Conservation (phyloP, 2,329 filamentous ascomycete genomes). For the Claviceps arundinis region DNA sequence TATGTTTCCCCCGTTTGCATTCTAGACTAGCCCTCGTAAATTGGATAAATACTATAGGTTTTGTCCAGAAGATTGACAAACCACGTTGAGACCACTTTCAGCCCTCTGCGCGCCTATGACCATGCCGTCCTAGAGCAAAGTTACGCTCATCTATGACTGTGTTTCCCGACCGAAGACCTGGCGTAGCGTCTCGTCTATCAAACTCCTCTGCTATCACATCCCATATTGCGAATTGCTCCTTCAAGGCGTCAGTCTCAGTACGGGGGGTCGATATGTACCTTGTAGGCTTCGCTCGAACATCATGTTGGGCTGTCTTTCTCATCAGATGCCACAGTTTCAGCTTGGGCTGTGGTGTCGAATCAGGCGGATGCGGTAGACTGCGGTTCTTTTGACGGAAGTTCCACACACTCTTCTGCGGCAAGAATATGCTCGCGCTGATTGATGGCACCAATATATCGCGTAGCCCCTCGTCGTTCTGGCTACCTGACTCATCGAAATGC, state of each 20-base stretch:
- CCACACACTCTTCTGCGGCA: constrained; percentile 36
- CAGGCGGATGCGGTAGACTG: constrained; percentile 11
- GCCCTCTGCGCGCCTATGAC: not conserved
- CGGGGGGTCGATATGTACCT: not conserved
- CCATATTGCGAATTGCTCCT: constrained; percentile 22
- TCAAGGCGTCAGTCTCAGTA: constrained; percentile 11
- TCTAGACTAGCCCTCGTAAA: constrained; percentile 4
- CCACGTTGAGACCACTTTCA: not conserved
- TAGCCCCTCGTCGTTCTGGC: constrained; percentile 33
- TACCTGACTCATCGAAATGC: constrained; percentile 33
- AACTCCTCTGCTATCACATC: constrained; percentile 25
- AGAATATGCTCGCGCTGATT: constrained; percentile 39
- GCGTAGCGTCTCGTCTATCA: constrained; percentile 20
- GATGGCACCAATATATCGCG: constrained; percentile 38
- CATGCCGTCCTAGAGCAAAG: constrained; percentile 13
- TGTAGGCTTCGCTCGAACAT: constrained; percentile 7
- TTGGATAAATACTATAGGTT: constrained; percentile 2
- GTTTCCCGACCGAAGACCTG: constrained; percentile 22
- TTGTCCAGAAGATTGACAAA: constrained; percentile 2
- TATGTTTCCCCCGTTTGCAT: constrained; percentile 2
- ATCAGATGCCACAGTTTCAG: constrained; percentile 6
- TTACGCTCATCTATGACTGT: constrained; percentile 27
- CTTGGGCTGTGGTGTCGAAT: constrained; percentile 14
- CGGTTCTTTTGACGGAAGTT: constrained; percentile 29
- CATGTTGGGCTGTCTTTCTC: constrained; percentile 7